Evolutionary conservation across 1,284 basidiomycete species (phyloP), one percentile per base, ranked within the genome.

Genomic region (Ustanciosporium gigantosporum): DNA sequence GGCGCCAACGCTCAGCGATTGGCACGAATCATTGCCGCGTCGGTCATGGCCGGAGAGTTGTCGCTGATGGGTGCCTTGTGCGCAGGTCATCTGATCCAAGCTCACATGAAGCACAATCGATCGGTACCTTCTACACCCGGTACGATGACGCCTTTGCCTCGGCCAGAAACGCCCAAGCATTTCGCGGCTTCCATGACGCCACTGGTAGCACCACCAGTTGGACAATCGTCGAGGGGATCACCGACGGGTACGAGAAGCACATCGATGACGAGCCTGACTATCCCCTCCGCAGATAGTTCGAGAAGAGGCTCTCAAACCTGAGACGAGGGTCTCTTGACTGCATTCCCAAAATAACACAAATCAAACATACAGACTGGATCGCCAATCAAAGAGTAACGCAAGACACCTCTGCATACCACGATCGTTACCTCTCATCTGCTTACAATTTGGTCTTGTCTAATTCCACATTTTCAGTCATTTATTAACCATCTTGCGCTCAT

Each of bases 81-180:
- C 34, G 75, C 75, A 0, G 75, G 75, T 13, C 75, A 77, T 40
- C 50, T 77, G 41, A 77, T 77, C 58, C 62, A 72, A 47, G 74
- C 74, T 24, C 75, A 77, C 57, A 77, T 77, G 75, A 60, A 67
- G 56, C 75, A 77, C 52, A 77, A 77, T 46, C 70, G 75, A 22
- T 68, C 64, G 14, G 73, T 65, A n/a, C 74, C 75, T 2, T 50
- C 55, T 3, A 76, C 75, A 22, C 74, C 75, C 2, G 74, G 75
- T 5, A 69, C 66, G 16, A 56, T 68, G 52, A 74, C 70, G 25
- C 75, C 75, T 15, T 20, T 59, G 39, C 59, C 65, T 23, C 24
- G 65, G n/a, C 66, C 66, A 3, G 66, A 69, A 40, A 70, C 62
- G 31, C 68, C 67, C 19, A 67, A 67, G 42, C 64, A 67, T 44